Base-by-base conservation (phyloP, 148 eudicot species). In the Bassia scoparia region DNA sequence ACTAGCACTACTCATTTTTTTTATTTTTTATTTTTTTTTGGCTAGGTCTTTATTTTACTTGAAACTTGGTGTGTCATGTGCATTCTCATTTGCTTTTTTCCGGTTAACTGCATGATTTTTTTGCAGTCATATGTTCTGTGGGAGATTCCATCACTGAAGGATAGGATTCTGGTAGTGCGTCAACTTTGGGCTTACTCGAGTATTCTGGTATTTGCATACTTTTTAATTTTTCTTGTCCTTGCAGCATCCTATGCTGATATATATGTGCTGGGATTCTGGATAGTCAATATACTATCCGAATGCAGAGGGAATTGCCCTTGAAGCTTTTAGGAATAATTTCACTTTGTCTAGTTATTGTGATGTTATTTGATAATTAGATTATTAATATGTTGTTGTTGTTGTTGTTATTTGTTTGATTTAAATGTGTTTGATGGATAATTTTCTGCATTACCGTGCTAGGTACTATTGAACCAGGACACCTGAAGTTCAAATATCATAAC, bases 71-170 rank as follows among this genome's bases (percentile, higher is more conserved):
- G 59, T 30, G 69, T 74, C 15, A 30, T 70, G 38, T 59, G 61
- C 43, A 75, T 26, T 58, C 29, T 49, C 60, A 1, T 26, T 71
- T 71, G 46, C 3, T 12, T 50, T n/a, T 75, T 38, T 11, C 70
- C 16, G 12, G 15, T 67, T 41, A 1, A 33, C 69, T 54, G 71
- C 49, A 34, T 63, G 70, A 7, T 62, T 33, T 88, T n/a, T n/a
- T n/a, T n/a, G n/a, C n/a, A n/a, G n/a, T n/a, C n/a, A n/a, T n/a
- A 89, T 81, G 99, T 92, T 72, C 97, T 95, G 73, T 97, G 99
- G 76, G 99, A 91, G 84, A 92, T 95, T 78, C 90, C 97, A 63
- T 91, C 92, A 59, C 67, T 83, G 62, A 83, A 88, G 79, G 99
- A 92, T 80, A 95, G 99, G 82, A 86, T 90, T 23, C 81, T 97